A percentile compares a stretch with the other conserved stretches of the same genome.
phyloP scores from a whole-genome alignment of 306 rosid genomes.

The Inga laurina region DNA sequence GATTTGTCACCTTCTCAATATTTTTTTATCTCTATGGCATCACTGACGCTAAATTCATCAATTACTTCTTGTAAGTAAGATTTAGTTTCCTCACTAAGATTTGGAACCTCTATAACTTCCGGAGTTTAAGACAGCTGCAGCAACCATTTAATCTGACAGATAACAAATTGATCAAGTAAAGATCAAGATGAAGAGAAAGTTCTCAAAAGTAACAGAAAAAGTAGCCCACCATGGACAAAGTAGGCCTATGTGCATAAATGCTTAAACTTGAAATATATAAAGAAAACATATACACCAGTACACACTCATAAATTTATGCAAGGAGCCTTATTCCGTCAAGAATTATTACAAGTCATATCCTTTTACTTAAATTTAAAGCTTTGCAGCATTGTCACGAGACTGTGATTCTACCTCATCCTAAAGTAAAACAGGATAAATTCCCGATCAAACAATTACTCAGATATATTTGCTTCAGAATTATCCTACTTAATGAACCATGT shows the following conservation, averaged over 20 bases:
- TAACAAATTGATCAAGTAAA: neutral
- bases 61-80: conserved; percentile 12
- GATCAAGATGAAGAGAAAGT: neutral
- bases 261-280: neutral
- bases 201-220: neutral
- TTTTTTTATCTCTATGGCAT: conserved; percentile 71
- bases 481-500: neutral
- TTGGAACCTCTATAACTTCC: conserved; percentile 71
- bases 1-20: conserved; percentile 78
- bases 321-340: neutral
- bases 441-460: neutral
- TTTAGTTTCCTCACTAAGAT: conserved; percentile 59
- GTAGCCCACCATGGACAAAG: neutral
- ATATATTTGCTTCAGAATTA: neutral
- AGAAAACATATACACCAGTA: neutral
- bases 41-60: conserved; percentile 48
- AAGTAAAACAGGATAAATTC: neutral
- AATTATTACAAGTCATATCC: neutral
- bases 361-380: neutral
- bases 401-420: neutral
- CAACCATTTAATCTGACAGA: conserved; percentile 74
- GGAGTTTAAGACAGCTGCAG: conserved; percentile 69
- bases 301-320: neutral
- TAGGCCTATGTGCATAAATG: neutral
- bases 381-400: neutral